Percentiles rank a stretch among this genome's conserved stretches.
These are phyloP conservation scores for Hypoxylon trugodes DNA, from an alignment of 495 filamentous ascomycete species.

Conservation along the genomic window DNA sequence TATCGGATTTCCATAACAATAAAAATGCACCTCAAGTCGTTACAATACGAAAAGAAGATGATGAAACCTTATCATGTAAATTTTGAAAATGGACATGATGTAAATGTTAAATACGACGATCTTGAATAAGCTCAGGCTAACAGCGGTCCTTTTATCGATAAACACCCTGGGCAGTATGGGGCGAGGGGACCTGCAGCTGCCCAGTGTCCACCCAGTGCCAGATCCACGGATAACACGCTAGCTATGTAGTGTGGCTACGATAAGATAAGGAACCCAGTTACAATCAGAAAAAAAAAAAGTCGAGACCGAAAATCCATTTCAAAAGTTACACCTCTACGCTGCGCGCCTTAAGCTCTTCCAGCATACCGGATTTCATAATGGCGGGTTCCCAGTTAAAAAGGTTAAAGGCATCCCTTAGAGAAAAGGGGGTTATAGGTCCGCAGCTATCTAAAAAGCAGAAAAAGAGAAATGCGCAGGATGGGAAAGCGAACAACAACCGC, in stretches of 20 bases:
- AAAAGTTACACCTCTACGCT: constrained; percentile 3
- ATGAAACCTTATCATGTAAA: neutral
- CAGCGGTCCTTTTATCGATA: constrained; percentile 1
- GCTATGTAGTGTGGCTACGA: constrained; percentile 18
- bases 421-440: constrained; percentile 86
- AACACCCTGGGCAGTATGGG: too few species aligned
- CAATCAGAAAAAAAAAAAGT: constrained; percentile 40
- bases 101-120: too few species aligned
- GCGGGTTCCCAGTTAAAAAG: constrained; percentile 95
- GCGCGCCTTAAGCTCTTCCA: neutral
- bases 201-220: too few species aligned
- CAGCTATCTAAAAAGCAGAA: constrained; percentile 93
- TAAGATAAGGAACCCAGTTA: constrained; percentile 21
- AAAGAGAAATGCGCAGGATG: constrained; percentile 73
- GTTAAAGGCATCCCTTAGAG: constrained; percentile 85
- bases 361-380: constrained; percentile 62
- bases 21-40: neutral
- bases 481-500: constrained; percentile 70
- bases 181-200: too few species aligned
- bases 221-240: too few species aligned
- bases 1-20: constrained; percentile 23
- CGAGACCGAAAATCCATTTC: neutral
- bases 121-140: too few species aligned
- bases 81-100: neutral
- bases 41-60: neutral